Evolutionary conservation across 371 early-diverging fungal species (phyloP), one percentile per base, ranked within the genome.

Genomic region (Nematocida parisii): DNA sequence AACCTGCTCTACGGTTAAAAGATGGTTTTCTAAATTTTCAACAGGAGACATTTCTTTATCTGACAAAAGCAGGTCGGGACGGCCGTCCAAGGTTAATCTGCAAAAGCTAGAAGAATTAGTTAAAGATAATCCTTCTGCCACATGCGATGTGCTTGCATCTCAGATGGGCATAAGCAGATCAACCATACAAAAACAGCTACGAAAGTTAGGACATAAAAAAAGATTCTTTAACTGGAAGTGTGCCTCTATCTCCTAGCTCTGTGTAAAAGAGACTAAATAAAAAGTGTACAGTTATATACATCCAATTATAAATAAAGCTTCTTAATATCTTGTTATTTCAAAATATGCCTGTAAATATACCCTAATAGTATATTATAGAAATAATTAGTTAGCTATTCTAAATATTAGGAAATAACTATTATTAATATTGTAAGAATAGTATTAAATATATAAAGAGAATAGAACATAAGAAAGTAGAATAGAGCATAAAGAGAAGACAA

Each of bases 11-110:
- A 64, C 45, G 11, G 64, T 45, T 5, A 64, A 45, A 39, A 39
- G 64, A 22, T 64, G 64, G 64, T 64, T 64, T 42, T 33, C 13
- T 7, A 64, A 64, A 22, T 64, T 64, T 27, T 45, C 45, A 45
- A 7, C 64, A 15, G 64, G 64, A n/a, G 64, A 64, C 22, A 7
- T 44, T 42, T 42, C 42, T 22, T 45, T 64, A 22, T n/a, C 39
- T 9, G 64, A 64, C 22, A 39, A 64, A 45, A 64, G 11, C 13
- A 39, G 64, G 44, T 11, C 64, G 7, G 64, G 64, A 0, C 22
- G 64, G 1, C 64, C 64, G 0, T 13, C 27, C 39, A 64, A 33
- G 11, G 45, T 64, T 0, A 42, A 11, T n/a, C 11, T 13, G 42
- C 7, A 40, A 11, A 1, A 40, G 64, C 44, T 64, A 42, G 64